These are phyloP conservation scores for Trichomonas gallinae DNA, from an alignment of 208 protist species.

Conservation along the genomic window DNA sequence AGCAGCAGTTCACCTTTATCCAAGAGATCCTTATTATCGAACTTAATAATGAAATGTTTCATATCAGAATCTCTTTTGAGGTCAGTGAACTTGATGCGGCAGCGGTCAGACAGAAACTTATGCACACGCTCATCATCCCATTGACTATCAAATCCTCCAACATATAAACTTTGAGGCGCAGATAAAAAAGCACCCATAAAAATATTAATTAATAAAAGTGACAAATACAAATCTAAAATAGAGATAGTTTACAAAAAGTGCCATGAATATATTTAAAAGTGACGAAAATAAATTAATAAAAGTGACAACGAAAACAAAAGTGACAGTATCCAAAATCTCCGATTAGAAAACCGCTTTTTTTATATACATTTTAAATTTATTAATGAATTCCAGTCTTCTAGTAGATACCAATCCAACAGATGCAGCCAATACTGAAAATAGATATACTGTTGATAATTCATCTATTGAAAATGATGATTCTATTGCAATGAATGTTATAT, in stretches of 20 bases:
- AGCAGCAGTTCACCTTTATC: not conserved
- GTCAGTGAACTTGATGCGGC: not conserved
- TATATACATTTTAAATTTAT: not conserved
- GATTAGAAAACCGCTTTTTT: not conserved
- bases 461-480: not conserved
- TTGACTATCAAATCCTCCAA: not conserved
- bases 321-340: not conserved
- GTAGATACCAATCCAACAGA: not conserved
- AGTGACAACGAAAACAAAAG: too few species aligned
- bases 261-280: too few species aligned
- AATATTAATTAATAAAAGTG: too few species aligned
- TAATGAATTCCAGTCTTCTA: not conserved
- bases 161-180: not conserved
- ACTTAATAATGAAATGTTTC: not conserved
- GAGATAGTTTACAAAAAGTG: too few species aligned
- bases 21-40: not conserved
- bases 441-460: not conserved
- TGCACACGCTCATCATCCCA: not conserved
- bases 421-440: too few species aligned
- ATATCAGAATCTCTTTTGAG: not conserved
- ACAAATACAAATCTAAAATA: too few species aligned
- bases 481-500: not conserved
- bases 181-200: not conserved
- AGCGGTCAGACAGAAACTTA: not conserved
- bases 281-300: too few species aligned